Conservation (phyloP, 768 basidiomycete species). For the Kwoniella dejecticola region DNA sequence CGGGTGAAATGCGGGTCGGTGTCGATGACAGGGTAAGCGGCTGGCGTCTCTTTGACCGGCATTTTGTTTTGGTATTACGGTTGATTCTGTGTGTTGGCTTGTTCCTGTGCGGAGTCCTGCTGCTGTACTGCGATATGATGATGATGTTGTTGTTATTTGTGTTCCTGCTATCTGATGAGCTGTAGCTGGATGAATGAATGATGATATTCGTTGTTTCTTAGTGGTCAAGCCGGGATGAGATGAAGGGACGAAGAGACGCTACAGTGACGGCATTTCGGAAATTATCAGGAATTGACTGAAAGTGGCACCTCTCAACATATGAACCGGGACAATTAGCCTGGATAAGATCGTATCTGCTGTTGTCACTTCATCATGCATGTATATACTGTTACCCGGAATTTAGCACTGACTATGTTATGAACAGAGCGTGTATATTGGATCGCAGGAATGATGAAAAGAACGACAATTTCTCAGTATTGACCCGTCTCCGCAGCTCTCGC, state of each 20-base stretch:
- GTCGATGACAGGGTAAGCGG: slow-evolving; percentile 89
- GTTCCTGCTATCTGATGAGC: not conserved
- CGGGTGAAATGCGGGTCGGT: slow-evolving; percentile 84
- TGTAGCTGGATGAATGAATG: not conserved
- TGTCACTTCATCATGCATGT: too few relatives aligned
- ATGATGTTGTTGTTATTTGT: not conserved
- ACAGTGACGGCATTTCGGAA: not conserved
- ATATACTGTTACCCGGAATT: too few relatives aligned
- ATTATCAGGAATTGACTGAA: not conserved
- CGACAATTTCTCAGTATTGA: too few relatives aligned
- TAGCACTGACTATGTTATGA: too few relatives aligned
- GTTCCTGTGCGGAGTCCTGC: not conserved
- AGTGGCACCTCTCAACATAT: slow-evolving; percentile 5
- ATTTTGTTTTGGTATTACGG: slow-evolving; percentile 18
- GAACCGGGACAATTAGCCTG: too few relatives aligned
- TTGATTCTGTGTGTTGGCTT: not conserved
- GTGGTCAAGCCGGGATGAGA: not conserved
- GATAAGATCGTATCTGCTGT: too few relatives aligned
- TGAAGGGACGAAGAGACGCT: not conserved
- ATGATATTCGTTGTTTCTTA: not conserved
- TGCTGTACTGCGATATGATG: not conserved
- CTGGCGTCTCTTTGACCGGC: slow-evolving; percentile 50
- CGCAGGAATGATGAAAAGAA: too few relatives aligned
- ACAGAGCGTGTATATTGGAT: too few relatives aligned
- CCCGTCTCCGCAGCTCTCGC: too few relatives aligned